Conservation (phyloP, 805 yeast species). For the Starmerella bombi region DNA sequence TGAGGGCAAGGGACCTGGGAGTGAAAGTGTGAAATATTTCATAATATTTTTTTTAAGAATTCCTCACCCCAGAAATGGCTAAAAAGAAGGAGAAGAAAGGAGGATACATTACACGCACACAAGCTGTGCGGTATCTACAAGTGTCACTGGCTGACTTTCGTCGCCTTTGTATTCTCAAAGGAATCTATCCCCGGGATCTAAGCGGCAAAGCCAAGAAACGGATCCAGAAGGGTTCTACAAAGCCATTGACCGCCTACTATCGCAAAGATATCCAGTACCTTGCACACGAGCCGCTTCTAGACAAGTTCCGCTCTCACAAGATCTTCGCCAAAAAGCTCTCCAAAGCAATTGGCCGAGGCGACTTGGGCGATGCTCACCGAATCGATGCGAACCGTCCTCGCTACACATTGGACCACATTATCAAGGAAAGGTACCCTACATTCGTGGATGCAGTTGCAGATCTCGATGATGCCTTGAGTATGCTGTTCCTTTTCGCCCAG, state of each 20-base stretch:
- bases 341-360: conserved; percentile 83
- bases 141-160: conserved; percentile 86
- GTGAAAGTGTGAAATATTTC: conserved; percentile 3
- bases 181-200: conserved; percentile 72
- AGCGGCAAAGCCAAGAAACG: conserved; percentile 92
- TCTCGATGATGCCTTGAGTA: conserved; percentile 85
- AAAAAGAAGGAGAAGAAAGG: conserved; percentile 19
- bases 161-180: conserved; percentile 93
- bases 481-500: conserved; percentile 85
- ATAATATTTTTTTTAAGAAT: not conserved
- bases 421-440: conserved; percentile 91
- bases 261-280: conserved; percentile 87
- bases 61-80: conserved; percentile 6
- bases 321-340: conserved; percentile 83
- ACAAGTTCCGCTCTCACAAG: conserved; percentile 88
- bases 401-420: conserved; percentile 76
- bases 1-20: not conserved
- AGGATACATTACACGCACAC: conserved; percentile 76
- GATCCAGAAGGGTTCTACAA: conserved; percentile 96
- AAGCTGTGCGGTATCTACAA: conserved; percentile 83
- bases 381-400: conserved; percentile 69
- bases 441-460: conserved; percentile 87
- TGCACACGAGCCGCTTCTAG: conserved; percentile 85
- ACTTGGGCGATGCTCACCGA: conserved; percentile 73
- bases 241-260: conserved; percentile 89